phyloP scores from a whole-genome alignment of 768 basidiomycete species.

The Lactarius sanguifluus region DNA sequence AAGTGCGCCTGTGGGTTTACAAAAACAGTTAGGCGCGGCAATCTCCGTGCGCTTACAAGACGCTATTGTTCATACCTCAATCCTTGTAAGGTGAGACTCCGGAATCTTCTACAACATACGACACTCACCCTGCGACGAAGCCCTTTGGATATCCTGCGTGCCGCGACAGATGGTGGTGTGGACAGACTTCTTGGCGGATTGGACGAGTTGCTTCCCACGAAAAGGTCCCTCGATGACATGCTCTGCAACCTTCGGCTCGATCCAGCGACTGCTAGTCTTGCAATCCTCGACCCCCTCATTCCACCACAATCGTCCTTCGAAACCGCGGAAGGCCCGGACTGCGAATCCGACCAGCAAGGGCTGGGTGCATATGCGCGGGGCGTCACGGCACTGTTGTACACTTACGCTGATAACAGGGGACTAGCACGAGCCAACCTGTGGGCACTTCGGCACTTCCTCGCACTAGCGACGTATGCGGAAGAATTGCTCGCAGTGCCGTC shows the following conservation, averaged over 20 bases:
- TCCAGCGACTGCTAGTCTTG: conserved; percentile 54
- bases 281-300: conserved; percentile 58
- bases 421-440: conserved; percentile 58
- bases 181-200: conserved; percentile 41
- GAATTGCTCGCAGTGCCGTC: conserved; percentile 59
- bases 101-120: not conserved
- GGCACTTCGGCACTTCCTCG: conserved; percentile 68
- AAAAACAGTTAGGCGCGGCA: conserved; percentile 34
- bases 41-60: conserved; percentile 46
- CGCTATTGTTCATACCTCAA: conserved; percentile 42
- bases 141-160: conserved; percentile 32
- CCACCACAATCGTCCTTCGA: conserved; percentile 42
- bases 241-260: conserved; percentile 43
- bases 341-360: conserved; percentile 48
- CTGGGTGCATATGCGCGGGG: conserved; percentile 65
- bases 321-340: conserved; percentile 13
- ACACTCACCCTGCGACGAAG: conserved; percentile 29
- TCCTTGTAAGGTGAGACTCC: conserved; percentile 36
- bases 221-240: conserved; percentile 14
- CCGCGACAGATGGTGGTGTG: conserved; percentile 17
- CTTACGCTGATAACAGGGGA: conserved; percentile 60
- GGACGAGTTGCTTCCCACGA: conserved; percentile 44
- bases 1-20: conserved; percentile 30
- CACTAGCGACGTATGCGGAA: conserved; percentile 58
- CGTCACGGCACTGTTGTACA: conserved; percentile 53